Evolutionary conservation across 2,329 filamentous ascomycete species (phyloP), one percentile per base, ranked within the genome.

Genomic region (Botrytis hyacinthi): DNA sequence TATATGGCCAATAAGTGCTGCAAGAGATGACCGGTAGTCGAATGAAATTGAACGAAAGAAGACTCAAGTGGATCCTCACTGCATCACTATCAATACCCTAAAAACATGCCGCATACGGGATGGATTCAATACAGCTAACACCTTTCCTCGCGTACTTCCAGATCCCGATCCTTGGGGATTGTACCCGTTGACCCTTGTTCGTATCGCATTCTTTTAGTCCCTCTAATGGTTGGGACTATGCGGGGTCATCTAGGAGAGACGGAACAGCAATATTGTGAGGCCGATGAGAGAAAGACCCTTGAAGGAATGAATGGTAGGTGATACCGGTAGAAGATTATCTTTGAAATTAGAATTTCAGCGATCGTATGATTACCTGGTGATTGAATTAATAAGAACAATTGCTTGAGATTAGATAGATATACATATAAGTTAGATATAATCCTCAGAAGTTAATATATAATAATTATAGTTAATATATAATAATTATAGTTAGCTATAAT

Each of bases 211-310:
- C 16, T 32, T 4, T 32, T 4, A 35, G 26, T 22, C 22, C 26
- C 40, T 40, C 46, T 29, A 20, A 54, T 54, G 65, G 35, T 40
- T 57, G 66, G 48, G 66, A 57, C 48, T 48, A 57, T 57, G 66
- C 48, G 48, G 42, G 48, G 48, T 42, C 48, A 69, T 44, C 32
- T 68, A n/a, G 18, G 46, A 68, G 37, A 44, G 48, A 69, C 48
- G 65, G 65, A 35, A 42, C 46, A 68, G 29, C 18, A 29, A 32
- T 9, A 22, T 68, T 3, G 16, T 29, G 22, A 40, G 48, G 35
- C 65, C 65, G 37, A 54, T 54, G 0, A 40, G 18, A 40, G 18
- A 22, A 4, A 29, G 16, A 14, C 9, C 26, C 6, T 40, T 54
- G 16, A 12, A 3, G 12, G 40, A 16, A 22, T 29, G 46, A 65